A percentile compares a stretch with the other conserved stretches of the same genome.
Evolutionary conservation across 768 basidiomycete species (phyloP).

Genomic region (Trametes punicea): DNA sequence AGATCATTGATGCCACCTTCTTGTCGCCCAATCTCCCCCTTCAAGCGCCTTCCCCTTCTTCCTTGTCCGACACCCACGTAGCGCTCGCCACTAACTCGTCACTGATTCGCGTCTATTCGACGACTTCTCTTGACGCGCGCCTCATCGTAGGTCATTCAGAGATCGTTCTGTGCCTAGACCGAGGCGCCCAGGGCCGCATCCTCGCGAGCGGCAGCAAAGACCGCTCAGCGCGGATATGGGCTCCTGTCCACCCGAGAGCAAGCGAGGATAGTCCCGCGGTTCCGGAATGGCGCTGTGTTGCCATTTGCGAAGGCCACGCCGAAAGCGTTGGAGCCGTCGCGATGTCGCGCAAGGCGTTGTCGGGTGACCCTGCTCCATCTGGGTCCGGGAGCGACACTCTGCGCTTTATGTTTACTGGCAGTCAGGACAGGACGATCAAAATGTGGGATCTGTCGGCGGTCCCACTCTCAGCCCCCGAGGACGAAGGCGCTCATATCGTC

Average conservation of each 20-base stretch:
- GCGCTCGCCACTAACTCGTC: conserved; percentile 98
- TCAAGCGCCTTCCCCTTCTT: conserved; percentile 22
- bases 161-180: conserved; percentile 85
- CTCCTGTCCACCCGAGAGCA: conserved; percentile 23
- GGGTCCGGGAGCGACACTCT: conserved; percentile 23
- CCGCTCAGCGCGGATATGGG: conserved; percentile 84
- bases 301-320: conserved; percentile 88
- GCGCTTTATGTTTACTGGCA: conserved; percentile 88
- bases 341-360: conserved; percentile 53
- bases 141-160: conserved; percentile 87
- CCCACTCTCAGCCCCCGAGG: conserved; percentile 14
- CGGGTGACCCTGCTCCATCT: conserved; percentile 25
- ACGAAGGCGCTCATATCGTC: conserved; percentile 28
- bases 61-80: conserved; percentile 59
- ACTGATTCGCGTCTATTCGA: conserved; percentile 86
- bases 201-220: conserved; percentile 95
- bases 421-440: conserved; percentile 96
- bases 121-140: conserved; percentile 72
- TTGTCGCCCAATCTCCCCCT: conserved; percentile 43
- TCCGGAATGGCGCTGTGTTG: conserved; percentile 70
- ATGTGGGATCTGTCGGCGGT: conserved; percentile 89
- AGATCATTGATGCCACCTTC: conserved; percentile 88
- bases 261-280: conserved; percentile 1
- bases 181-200: conserved; percentile 58
- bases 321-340: conserved; percentile 92